Percentiles rank a stretch among this genome's conserved stretches.
Conservation (phyloP, 2,329 filamentous ascomycete species). For the Aspergillus sp. region DNA sequence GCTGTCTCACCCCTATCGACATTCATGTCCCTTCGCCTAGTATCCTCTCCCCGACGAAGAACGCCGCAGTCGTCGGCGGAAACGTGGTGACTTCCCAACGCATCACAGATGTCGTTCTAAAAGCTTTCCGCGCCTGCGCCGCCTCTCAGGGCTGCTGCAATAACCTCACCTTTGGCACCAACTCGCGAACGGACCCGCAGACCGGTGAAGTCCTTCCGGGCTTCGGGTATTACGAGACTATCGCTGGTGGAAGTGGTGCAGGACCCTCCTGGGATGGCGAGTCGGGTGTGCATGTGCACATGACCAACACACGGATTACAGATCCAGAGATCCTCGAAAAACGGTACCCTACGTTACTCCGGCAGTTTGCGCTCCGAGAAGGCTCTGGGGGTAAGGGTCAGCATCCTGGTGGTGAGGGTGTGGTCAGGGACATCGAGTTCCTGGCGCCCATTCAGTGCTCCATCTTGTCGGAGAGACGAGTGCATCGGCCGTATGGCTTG, state of each 20-base stretch:
- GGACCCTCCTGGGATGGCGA: conserved; percentile 69
- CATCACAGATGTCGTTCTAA: conserved; percentile 74
- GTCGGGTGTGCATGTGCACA: conserved; percentile 70
- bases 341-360: conserved; percentile 66
- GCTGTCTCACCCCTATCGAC: conserved; percentile 67
- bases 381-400: conserved; percentile 60
- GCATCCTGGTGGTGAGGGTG: conserved; percentile 66
- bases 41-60: conserved; percentile 66
- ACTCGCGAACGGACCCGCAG: conserved; percentile 57
- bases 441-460: conserved; percentile 70
- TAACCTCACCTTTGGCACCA: conserved; percentile 70
- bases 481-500: conserved; percentile 72
- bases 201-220: conserved; percentile 55
- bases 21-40: conserved; percentile 61
- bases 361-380: conserved; percentile 60
- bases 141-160: conserved; percentile 75
- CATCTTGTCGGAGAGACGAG: conserved; percentile 68
- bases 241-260: conserved; percentile 70
- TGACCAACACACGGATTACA: conserved; percentile 83
- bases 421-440: conserved; percentile 77
- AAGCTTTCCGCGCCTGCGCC: conserved; percentile 70
- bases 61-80: conserved; percentile 72
- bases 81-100: conserved; percentile 74
- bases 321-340: conserved; percentile 76
- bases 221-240: conserved; percentile 84